phyloP scores from a whole-genome alignment of 371 early-diverging fungal species.

The Actinomucor elegans region DNA sequence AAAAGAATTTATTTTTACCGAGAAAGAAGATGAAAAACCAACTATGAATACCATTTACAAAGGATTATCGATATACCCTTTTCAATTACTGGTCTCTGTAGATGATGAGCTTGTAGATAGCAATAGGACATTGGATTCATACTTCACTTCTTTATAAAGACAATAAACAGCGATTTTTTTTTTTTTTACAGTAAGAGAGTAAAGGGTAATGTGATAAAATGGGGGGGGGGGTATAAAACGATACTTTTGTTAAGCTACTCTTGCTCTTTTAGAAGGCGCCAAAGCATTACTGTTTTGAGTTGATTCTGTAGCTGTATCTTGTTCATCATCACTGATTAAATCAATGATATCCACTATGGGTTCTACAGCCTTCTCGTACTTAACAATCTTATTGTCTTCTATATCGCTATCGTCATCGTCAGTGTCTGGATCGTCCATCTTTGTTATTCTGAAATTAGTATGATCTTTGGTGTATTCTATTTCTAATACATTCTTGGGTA shows the following conservation, averaged over 20 bases:
- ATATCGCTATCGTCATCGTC: constrained; percentile 20
- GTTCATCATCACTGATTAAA: constrained; percentile 28
- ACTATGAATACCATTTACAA: constrained; percentile 6
- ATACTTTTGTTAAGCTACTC: not conserved
- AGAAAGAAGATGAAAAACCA: constrained; percentile 17
- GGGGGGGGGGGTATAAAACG: not conserved
- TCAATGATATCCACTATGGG: constrained; percentile 26
- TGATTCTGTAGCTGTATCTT: not conserved
- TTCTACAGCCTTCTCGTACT: not conserved
- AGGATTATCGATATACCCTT: constrained; percentile 12
- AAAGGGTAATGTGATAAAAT: not conserved
- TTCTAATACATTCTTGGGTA: constrained; percentile 26
- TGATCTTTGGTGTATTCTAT: constrained; percentile 28
- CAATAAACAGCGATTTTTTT: not conserved
- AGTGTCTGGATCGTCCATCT: constrained; percentile 25
- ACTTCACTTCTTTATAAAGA: constrained; percentile 9
- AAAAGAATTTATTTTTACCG: constrained; percentile 9
- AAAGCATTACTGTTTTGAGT: not conserved
- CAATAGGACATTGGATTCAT: constrained; percentile 14
- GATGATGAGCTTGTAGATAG: constrained; percentile 10
- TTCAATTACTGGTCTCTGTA: constrained; percentile 17
- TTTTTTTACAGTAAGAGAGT: not conserved
- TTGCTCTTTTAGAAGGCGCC: not conserved
- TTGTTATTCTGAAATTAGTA: constrained; percentile 18
- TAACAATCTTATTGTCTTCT: constrained; percentile 5